Percentiles rank a stretch among this genome's conserved stretches.
Conservation (phyloP, 2,329 filamentous ascomycete species). For the Meredithiella fracta region DNA sequence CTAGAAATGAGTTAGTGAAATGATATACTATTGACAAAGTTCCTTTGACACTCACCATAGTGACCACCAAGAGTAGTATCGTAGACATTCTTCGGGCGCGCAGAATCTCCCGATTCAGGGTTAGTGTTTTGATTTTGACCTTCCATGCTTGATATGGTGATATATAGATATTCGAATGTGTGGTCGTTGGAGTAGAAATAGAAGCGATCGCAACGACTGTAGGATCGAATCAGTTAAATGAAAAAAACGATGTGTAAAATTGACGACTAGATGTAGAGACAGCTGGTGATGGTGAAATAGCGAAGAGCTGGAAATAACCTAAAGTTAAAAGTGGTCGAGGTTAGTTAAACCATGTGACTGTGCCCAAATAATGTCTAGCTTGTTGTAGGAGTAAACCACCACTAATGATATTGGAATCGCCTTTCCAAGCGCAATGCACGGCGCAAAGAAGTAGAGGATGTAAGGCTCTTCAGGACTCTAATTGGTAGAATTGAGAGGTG, state of each 20-base stretch:
- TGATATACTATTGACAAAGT: not conserved
- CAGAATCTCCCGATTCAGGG: constrained; percentile 24
- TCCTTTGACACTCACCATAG: constrained; percentile 40
- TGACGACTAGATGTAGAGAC: too few relatives aligned
- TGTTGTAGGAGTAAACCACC: too few relatives aligned
- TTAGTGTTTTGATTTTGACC: not conserved
- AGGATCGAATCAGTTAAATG: too few relatives aligned
- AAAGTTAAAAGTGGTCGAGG: too few relatives aligned
- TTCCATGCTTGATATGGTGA: not conserved
- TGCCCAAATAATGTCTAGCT: too few relatives aligned
- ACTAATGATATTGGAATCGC: too few relatives aligned
- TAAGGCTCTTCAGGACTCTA: not conserved
- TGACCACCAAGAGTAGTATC: constrained; percentile 59
- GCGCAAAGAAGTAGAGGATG: not conserved
- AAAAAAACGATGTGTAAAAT: too few relatives aligned
- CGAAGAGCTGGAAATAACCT: too few relatives aligned
- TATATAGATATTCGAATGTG: not conserved
- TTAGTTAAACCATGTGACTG: too few relatives aligned
- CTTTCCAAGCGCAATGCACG: too few relatives aligned
- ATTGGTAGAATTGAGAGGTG: not conserved
- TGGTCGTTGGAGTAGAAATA: not conserved
- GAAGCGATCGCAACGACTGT: too few relatives aligned
- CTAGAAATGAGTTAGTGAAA: constrained; percentile 20
- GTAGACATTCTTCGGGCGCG: constrained; percentile 49
- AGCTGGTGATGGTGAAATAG: too few relatives aligned